These are phyloP conservation scores for Fusarium penzigii DNA, from an alignment of 2,329 filamentous ascomycete genomes.

Conservation along the genomic window DNA sequence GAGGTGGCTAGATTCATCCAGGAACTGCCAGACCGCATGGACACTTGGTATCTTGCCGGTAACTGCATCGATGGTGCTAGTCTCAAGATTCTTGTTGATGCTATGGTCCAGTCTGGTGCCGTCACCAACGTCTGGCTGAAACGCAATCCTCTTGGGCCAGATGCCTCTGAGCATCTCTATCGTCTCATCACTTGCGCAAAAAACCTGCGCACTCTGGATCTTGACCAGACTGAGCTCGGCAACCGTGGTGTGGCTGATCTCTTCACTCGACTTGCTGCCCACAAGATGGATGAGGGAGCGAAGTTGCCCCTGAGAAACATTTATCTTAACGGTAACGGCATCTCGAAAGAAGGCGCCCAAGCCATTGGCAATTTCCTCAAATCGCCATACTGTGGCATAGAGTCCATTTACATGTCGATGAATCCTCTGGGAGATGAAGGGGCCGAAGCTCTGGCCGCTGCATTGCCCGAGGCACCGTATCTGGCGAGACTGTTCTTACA, in stretches of 20 bases:
- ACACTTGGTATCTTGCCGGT: conserved; percentile 58
- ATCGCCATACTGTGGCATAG: conserved; percentile 35
- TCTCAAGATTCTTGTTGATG: conserved; percentile 45
- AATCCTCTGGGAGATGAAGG: conserved; percentile 41
- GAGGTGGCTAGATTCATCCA: conserved; percentile 48
- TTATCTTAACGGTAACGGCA: conserved; percentile 40
- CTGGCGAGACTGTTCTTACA: conserved; percentile 41
- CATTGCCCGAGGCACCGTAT: conserved; percentile 34
- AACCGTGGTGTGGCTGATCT: conserved; percentile 46
- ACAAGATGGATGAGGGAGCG: conserved; percentile 29
- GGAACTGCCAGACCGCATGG: conserved; percentile 47
- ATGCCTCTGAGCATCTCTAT: conserved; percentile 41
- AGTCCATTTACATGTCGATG: conserved; percentile 39
- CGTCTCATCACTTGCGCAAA: conserved; percentile 44
- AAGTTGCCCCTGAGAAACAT: conserved; percentile 37
- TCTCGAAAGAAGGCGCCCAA: conserved; percentile 31
- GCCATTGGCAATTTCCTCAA: conserved; percentile 36
- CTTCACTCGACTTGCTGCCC: conserved; percentile 40
- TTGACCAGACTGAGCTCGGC: conserved; percentile 55
- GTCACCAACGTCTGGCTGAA: conserved; percentile 56
- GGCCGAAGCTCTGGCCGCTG: conserved; percentile 30
- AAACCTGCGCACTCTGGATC: conserved; percentile 50
- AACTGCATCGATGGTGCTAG: conserved; percentile 50
- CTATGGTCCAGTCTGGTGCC: conserved; percentile 43
- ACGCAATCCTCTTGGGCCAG: conserved; percentile 50